Percentiles rank a stretch among this genome's conserved stretches.
Conservation (phyloP, 352 stramenopile species). For the Phytophthora pinifolia region DNA sequence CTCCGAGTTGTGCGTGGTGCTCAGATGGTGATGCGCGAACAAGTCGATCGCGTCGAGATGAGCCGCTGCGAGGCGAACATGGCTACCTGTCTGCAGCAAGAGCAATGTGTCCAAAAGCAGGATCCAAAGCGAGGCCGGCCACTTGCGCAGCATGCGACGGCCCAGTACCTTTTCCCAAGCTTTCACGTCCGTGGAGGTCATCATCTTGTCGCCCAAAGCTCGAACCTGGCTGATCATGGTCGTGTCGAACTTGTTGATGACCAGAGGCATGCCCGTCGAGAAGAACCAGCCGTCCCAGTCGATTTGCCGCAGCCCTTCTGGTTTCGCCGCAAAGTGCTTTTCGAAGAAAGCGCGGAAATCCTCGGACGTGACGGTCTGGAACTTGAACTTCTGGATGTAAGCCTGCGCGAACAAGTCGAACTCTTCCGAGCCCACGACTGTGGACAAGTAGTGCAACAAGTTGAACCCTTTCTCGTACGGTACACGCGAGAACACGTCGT, state of each 20-base stretch:
- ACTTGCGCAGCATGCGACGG: slow-evolving; percentile 23
- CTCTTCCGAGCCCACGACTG: slow-evolving; percentile 37
- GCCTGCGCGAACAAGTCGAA: slow-evolving; percentile 88
- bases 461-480: slow-evolving; percentile 95
- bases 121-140: slow-evolving; percentile 52
- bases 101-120: slow-evolving; percentile 57
- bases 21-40: slow-evolving; percentile 43
- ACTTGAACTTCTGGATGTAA: slow-evolving; percentile 90
- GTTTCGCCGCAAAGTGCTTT: slow-evolving; percentile 63
- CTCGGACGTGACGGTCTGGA: slow-evolving; percentile 80
- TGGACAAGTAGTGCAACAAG: slow-evolving; percentile 78
- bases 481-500: slow-evolving; percentile 94
- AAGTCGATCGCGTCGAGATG: slow-evolving; percentile 55
- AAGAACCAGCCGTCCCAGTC: slow-evolving; percentile 94
- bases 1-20: slow-evolving; percentile 55
- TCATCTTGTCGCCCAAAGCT: slow-evolving; percentile 39
- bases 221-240: slow-evolving; percentile 56
- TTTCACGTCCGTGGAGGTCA: slow-evolving; percentile 12
- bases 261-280: slow-evolving; percentile 80
- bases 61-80: slow-evolving; percentile 14
- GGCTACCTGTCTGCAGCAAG: slow-evolving; percentile 25
- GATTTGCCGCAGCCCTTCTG: slow-evolving; percentile 50
- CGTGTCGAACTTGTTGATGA: slow-evolving; percentile 84
- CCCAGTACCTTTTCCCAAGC: slow-evolving; percentile 25
- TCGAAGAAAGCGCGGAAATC: slow-evolving; percentile 74